Base-by-base conservation (phyloP, 768 basidiomycete genomes). In the Suillus decipiens region DNA sequence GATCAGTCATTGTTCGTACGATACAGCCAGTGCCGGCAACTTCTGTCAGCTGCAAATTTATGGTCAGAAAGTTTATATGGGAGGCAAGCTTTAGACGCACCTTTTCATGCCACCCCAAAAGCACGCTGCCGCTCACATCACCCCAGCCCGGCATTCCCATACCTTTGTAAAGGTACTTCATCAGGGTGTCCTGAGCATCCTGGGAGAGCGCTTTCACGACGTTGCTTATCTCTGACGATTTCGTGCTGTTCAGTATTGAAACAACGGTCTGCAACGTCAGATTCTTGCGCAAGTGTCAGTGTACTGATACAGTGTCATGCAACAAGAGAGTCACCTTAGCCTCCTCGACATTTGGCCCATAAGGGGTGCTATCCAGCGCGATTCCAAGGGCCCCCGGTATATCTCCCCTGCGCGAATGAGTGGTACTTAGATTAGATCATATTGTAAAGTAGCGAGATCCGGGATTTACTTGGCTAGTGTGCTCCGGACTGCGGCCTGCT, bases 101-200 rank as follows among this genome's bases (percentile, higher is more conserved):
- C 90, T 96, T 97, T 76, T 97, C 95, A 72, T 99, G 96, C 96
- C 96, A 98, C 15, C 88, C 91, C 14, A 75, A 75, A 41, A 90
- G 76, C 42, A 89, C 86, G 66, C 86, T 88, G 48, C 87, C 86
- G 68, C 81, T 85, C 62, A 87, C 80, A 66, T 89, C 88, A 36
- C 85, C 82, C 74, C 84, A 81, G 17, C 81, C 87, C 2, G 82
- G 79, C 70, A 82, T 75, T 19, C 81, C 85, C 96, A 97, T 98
- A 17, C 93, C 96, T 79, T 99, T 99, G 85, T 98, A 99, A 17
- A 99, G 80, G 72, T 96, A 99, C 74, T 96, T 96, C 96, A 97
- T 99, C 36, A 56, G 31, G 37, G 89, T 92, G 71, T 97, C 96
- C 71, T 95, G 93, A 50, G 84, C 78, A 58, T 92, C 89, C 68